Base-by-base conservation (phyloP, 2,329 filamentous ascomycete species). In the Botrytis medusae region DNA sequence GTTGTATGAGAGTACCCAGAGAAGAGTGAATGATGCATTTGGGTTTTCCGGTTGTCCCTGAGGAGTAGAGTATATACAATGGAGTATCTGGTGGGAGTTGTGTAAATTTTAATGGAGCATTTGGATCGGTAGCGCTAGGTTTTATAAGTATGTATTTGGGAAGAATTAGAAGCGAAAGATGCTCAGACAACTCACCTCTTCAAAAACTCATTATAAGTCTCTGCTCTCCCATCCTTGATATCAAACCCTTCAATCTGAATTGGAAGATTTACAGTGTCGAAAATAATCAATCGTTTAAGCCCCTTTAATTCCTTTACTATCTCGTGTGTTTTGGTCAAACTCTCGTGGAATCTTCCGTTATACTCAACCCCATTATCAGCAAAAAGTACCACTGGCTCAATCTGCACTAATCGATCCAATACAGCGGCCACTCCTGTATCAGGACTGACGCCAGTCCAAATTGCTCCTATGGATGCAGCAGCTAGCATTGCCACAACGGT, bases 11-110 rank as follows among this genome's bases (percentile, higher is more conserved):
- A 0, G 95, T 98, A 10, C 96, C 96, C 20, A 96, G 87, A 0
- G 94, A 91, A 0, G 94, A 95, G 82, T 99, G 96, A 2, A 98
- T 92, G 77, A 99, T 98, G 77, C 95, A 95, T 82, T 98, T 98
- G 10, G 96, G 95, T 29, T 90, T 84, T 22, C 89, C 89, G 0
- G 96, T 98, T 0, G 96, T 99, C 34, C 96, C 96, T 63, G 92
- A 95, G 1, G 93, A 97, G 83, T 97, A 99, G 48, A 98, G 87
- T 63, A 99, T 94, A 80, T 98, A 98, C 5, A 98, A 89, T 0
- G 95, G 95, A 77, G 97, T 94, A 32, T 95, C 93, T 1, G 96
- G 91, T 0, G 90, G 87, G 14, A 98, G 87, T 80, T 94, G 93
- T 78, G 90, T 89, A 81, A 98, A 98, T 34, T 81, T 82, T 62